These are phyloP conservation scores for Candida hispaniensis DNA, from an alignment of 805 yeast genomes.

Conservation along the genomic window DNA sequence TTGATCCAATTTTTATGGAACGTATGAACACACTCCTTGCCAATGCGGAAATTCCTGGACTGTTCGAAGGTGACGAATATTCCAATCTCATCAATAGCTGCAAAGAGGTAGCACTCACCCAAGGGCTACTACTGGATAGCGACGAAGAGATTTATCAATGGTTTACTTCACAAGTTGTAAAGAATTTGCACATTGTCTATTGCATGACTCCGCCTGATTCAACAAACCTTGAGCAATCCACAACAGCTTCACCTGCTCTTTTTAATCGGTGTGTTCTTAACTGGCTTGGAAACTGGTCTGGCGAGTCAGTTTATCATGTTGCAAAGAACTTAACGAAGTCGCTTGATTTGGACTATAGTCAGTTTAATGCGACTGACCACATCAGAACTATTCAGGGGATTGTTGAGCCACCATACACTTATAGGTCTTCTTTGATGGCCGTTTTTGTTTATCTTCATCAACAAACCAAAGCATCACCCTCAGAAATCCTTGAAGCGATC, in stretches of 20 bases:
- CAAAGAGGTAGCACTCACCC: conserved; percentile 43
- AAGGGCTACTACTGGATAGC: conserved; percentile 54
- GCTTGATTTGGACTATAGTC: conserved; percentile 45
- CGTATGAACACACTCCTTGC: conserved; percentile 90
- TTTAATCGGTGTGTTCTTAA: conserved; percentile 80
- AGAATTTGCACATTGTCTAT: conserved; percentile 73
- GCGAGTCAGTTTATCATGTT: conserved; percentile 39
- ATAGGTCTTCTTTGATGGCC: conserved; percentile 40
- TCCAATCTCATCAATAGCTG: conserved; percentile 43
- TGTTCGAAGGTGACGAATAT: conserved; percentile 68
- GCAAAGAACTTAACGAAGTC: conserved; percentile 34
- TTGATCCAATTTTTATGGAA: conserved; percentile 72
- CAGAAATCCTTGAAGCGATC: conserved; percentile 2
- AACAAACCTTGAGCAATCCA: too few relatives aligned
- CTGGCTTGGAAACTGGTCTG: conserved; percentile 83
- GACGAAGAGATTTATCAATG: conserved; percentile 62
- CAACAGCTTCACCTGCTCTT: conserved; percentile 66
- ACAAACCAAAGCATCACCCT: conserved; percentile 17
- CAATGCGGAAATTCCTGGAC: conserved; percentile 84
- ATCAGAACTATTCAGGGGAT: conserved; percentile 17
- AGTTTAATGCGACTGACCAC: conserved; percentile 31
- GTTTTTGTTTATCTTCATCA: conserved; percentile 40
- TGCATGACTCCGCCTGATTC: conserved; percentile 56
- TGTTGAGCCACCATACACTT: conserved; percentile 22
- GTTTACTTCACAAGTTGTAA: conserved; percentile 59